A percentile compares a stretch with the other conserved stretches of the same genome.
phyloP scores from a whole-genome alignment of 768 basidiomycete species.

The Tulasnella sp. region DNA sequence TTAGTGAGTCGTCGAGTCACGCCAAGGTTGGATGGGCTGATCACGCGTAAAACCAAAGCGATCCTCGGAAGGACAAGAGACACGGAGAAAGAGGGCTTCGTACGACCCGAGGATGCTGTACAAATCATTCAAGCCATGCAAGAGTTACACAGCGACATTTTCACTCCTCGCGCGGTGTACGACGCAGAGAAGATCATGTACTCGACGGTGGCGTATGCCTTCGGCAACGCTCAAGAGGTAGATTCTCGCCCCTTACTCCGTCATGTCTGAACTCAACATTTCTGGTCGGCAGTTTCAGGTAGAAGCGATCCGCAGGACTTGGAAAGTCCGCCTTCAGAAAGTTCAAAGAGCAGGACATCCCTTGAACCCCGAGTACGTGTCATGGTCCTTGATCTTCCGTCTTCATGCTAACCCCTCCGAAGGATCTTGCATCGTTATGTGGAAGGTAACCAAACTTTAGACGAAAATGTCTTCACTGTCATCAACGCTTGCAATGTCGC shows the following conservation, averaged over 20 bases:
- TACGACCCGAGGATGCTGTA: slow-evolving; percentile 57
- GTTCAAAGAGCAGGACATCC: slow-evolving; percentile 42
- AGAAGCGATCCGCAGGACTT: no score
- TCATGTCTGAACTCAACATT: no score
- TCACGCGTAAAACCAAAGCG: not conserved
- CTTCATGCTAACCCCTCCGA: not conserved
- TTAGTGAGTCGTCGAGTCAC: not conserved
- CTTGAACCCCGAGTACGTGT: not conserved
- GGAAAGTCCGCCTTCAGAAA: slow-evolving; percentile 47
- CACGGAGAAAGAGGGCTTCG: no score
- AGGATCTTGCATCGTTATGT: slow-evolving; percentile 53
- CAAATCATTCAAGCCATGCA: slow-evolving; percentile 57
- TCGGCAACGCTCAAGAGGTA: slow-evolving; percentile 31
- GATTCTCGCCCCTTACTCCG: slow-evolving; percentile 38
- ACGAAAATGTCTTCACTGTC: slow-evolving; percentile 54
- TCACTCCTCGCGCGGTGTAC: slow-evolving; percentile 61
- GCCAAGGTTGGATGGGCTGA: not conserved
- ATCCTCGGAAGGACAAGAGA: not conserved
- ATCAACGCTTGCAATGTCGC: slow-evolving; percentile 55
- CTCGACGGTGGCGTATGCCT: slow-evolving; percentile 45
- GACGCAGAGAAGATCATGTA: slow-evolving; percentile 75
- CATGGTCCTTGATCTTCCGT: not conserved
- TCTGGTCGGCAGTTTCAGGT: slow-evolving; percentile 33
- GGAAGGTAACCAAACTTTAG: slow-evolving; percentile 49
- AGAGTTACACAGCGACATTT: slow-evolving; percentile 40